phyloP scores from a whole-genome alignment of 352 stramenopile species.

The Globisporangium barbulae region DNA sequence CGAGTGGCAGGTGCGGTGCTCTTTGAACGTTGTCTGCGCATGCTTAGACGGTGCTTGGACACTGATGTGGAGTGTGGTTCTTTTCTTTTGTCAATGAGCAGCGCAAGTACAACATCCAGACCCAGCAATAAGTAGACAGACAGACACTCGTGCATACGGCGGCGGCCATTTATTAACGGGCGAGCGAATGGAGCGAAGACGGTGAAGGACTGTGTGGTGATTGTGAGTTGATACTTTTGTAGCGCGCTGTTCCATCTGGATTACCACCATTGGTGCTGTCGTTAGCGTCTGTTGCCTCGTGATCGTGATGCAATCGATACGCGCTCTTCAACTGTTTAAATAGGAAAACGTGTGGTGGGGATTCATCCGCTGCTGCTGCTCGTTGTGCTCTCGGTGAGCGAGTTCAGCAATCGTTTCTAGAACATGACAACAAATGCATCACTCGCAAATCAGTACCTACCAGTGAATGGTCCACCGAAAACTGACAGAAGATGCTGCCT shows the following conservation, averaged over 20 bases:
- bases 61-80: neutral
- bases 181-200: constrained; percentile 9
- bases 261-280: neutral
- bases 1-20: constrained; percentile 60
- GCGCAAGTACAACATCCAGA: constrained; percentile 86
- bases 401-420: constrained; percentile 57
- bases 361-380: neutral
- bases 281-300: neutral
- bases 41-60: constrained; percentile 1
- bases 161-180: constrained; percentile 2
- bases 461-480: neutral
- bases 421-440: neutral
- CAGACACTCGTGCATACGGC: neutral
- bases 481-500: neutral
- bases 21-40: neutral
- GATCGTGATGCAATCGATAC: neutral
- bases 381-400: constrained; percentile 34
- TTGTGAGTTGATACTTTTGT: neutral
- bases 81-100: constrained; percentile 17
- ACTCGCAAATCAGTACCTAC: neutral
- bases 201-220: neutral
- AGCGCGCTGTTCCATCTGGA: neutral
- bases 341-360: neutral
- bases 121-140: constrained; percentile 52
- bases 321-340: constrained; percentile 3